A percentile compares a stretch with the other conserved stretches of the same genome.
phyloP scores from a whole-genome alignment of 2,329 filamentous ascomycete genomes.

The Furcasterigmium sp. region DNA sequence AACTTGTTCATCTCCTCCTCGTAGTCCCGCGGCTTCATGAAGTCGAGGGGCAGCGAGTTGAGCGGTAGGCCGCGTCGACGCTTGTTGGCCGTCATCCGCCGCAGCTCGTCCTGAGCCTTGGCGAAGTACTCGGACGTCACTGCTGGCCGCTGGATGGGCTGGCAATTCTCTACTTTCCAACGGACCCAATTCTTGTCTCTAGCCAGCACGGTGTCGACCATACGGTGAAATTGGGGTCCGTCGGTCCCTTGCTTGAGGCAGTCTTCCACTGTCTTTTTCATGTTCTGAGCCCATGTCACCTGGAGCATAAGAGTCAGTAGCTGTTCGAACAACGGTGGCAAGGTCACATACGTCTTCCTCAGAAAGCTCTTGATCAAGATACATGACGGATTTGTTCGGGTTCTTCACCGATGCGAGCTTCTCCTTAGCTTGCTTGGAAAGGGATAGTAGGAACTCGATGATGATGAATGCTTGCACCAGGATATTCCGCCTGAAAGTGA shows the following conservation, averaged over 20 bases:
- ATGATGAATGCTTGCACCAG: slow-evolving; percentile 93
- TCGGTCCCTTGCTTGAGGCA: slow-evolving; percentile 78
- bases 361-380: slow-evolving; percentile 65
- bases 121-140: slow-evolving; percentile 65
- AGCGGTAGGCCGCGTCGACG: slow-evolving; percentile 63
- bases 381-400: slow-evolving; percentile 84
- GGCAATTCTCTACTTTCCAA: slow-evolving; percentile 95
- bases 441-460: slow-evolving; percentile 89
- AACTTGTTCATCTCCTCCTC: slow-evolving; percentile 59
- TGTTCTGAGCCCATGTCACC: slow-evolving; percentile 79
- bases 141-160: slow-evolving; percentile 72
- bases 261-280: slow-evolving; percentile 65
- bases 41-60: slow-evolving; percentile 71
- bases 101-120: slow-evolving; percentile 61
- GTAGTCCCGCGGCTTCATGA: slow-evolving; percentile 64
- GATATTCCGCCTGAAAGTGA: slow-evolving; percentile 90
- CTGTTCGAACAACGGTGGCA: not conserved
- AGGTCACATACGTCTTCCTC: slow-evolving; percentile 71
- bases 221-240: slow-evolving; percentile 89
- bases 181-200: slow-evolving; percentile 98
- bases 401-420: slow-evolving; percentile 62
- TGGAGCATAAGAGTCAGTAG: slow-evolving; percentile 25
- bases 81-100: slow-evolving; percentile 64
- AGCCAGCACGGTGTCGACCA: slow-evolving; percentile 93
- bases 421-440: slow-evolving; percentile 76